Evolutionary conservation across 2,329 filamentous ascomycete species (phyloP), one percentile per base, ranked within the genome.

Genomic region (Fonsecaea erecta): DNA sequence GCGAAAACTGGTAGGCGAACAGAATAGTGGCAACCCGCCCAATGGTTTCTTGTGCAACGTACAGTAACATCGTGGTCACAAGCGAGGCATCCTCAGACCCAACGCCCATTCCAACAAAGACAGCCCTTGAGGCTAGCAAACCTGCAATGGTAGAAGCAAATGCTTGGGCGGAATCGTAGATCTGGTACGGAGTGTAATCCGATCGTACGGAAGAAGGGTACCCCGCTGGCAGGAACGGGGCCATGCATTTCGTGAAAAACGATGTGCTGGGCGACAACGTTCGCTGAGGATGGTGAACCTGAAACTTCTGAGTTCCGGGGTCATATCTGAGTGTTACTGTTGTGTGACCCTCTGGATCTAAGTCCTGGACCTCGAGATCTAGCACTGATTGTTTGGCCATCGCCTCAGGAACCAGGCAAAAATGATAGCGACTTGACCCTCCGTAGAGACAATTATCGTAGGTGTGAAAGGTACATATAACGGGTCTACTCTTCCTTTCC

Each of bases 161-260:
- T 30, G 91, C 91, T 77, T 95, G 91, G 1, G 94, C 83, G 0
- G 91, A 93, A 78, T 95, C 91, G 68, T 71, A 73, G 62, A 73
- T 66, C 56, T 73, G 71, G 63, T 73, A 73, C 3, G 70, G 60
- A 12, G 68, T 72, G 77, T 97, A 97, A 77, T 97, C 93, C 14
- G 86, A 81, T 1, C 90, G 94, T 32, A 97, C 93, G 55, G 89
- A 95, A 70, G 93, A 86, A 0, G 93, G 93, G 76, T 90, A 97
- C n/a, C 93, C 93, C 1, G 90, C 88, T 0, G 93, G 93, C 0
- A 97, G 83, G 74, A 97, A 96, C 30, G 93, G 85, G 70, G 92
- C 88, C 48, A 93, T 75, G 1, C 86, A 63, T 58, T 52, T 61
- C 55, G 35, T 53, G 30, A 70, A 43, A 30, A 66, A 37, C 1